Evolutionary conservation across 768 basidiomycete genomes (phyloP).

Genomic region (Boletus sp.): DNA sequence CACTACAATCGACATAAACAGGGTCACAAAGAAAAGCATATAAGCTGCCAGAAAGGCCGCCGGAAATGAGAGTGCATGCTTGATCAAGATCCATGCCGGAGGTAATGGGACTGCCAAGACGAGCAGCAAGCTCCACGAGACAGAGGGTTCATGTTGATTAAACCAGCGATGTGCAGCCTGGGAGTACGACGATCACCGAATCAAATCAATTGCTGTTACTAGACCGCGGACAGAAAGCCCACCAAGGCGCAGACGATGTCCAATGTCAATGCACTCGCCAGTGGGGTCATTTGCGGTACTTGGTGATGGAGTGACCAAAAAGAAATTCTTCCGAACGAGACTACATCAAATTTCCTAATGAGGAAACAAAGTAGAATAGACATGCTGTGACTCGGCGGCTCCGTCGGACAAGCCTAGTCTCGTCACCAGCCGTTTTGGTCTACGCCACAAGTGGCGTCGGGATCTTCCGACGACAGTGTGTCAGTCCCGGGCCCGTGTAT

Average conservation of each 20-base stretch:
- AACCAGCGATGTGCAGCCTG: slow-evolving; percentile 17
- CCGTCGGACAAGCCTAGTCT: background rate
- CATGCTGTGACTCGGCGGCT: background rate
- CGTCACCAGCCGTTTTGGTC: background rate
- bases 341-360: background rate
- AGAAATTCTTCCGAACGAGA: background rate
- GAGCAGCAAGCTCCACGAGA: slow-evolving; percentile 15
- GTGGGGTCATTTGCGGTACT: slow-evolving; percentile 6
- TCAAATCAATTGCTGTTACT: background rate
- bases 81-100: slow-evolving; percentile 10
- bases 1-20: slow-evolving; percentile 28
- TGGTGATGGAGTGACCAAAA: background rate
- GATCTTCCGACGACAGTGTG: too few species aligned
- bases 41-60: slow-evolving; percentile 13
- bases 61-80: slow-evolving; percentile 3
- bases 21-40: slow-evolving; percentile 15
- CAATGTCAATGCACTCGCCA: slow-evolving; percentile 1
- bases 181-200: background rate
- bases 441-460: too few species aligned
- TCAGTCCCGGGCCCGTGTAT: too few species aligned
- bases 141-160: slow-evolving; percentile 17
- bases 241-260: slow-evolving; percentile 24
- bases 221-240: background rate
- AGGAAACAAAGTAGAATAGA: slow-evolving; percentile 7
- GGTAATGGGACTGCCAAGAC: slow-evolving; percentile 12